phyloP scores from a whole-genome alignment of 768 basidiomycete genomes.

The Auricularia auricula-judae region DNA sequence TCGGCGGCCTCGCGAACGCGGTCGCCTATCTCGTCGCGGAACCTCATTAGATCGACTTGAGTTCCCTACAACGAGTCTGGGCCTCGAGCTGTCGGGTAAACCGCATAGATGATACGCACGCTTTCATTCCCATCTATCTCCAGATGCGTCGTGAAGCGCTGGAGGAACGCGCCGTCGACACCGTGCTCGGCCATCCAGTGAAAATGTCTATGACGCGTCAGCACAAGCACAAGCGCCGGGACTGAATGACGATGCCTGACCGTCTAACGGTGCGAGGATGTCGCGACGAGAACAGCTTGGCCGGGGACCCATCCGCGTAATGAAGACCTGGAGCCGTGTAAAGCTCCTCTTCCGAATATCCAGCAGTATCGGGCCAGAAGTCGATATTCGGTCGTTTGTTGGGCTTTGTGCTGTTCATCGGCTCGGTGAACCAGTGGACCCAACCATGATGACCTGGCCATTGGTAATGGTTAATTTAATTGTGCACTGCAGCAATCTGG shows the following conservation, averaged over 20 bases:
- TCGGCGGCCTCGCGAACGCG: conserved; percentile 69
- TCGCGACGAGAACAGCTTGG: conserved; percentile 68
- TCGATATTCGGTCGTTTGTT: conserved; percentile 49
- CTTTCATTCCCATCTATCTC: conserved; percentile 32
- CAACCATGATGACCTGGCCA: conserved; percentile 63
- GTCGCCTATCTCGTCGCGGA: conserved; percentile 67
- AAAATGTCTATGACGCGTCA: conserved; percentile 40
- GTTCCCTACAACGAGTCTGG: conserved; percentile 16
- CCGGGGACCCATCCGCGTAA: conserved; percentile 42
- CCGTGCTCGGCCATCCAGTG: conserved; percentile 78
- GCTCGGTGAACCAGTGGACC: conserved; percentile 75
- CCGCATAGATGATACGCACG: background rate
- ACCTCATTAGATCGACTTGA: conserved; percentile 43
- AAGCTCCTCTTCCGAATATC: conserved; percentile 59
- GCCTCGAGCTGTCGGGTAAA: too few relatives aligned
- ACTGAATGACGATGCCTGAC: conserved; percentile 11
- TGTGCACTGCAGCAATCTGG: background rate
- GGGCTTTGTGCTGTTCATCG: conserved; percentile 23
- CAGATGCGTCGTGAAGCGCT: conserved; percentile 63
- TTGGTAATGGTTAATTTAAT: background rate
- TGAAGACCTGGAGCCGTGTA: conserved; percentile 59
- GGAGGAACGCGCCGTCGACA: conserved; percentile 72
- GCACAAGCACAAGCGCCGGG: conserved; percentile 9
- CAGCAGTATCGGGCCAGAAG: conserved; percentile 69
- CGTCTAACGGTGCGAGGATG: conserved; percentile 62